A percentile compares a stretch with the other conserved stretches of the same genome.
Conservation (phyloP, 441 rosid species). For the Arabidopsis hybrid region DNA sequence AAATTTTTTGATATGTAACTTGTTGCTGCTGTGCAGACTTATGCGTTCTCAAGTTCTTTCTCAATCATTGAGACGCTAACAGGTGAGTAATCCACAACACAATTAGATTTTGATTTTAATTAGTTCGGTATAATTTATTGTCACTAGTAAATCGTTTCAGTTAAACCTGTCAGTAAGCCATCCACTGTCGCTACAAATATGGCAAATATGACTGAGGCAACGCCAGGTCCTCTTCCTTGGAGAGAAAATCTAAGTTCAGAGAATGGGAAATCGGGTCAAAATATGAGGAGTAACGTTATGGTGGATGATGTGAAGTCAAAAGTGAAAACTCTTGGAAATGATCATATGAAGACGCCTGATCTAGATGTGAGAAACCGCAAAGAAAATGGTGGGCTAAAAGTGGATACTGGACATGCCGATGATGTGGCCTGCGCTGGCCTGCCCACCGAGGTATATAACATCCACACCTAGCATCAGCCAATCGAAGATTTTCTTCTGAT, state of each 20-base stretch:
- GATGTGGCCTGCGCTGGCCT: slow-evolving; percentile 55
- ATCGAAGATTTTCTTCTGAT: not conserved
- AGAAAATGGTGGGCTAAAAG: slow-evolving; percentile 52
- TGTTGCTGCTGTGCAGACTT: slow-evolving; percentile 79
- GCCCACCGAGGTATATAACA: slow-evolving; percentile 80
- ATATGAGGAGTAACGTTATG: slow-evolving; percentile 48
- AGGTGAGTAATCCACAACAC: slow-evolving; percentile 59
- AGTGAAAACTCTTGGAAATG: slow-evolving; percentile 52
- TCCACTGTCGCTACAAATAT: slow-evolving; percentile 56
- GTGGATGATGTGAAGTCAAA: slow-evolving; percentile 47
- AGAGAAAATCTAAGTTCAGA: slow-evolving; percentile 54
- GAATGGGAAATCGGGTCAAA: slow-evolving; percentile 59
- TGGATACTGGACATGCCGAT: slow-evolving; percentile 55
- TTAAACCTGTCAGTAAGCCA: slow-evolving; percentile 52
- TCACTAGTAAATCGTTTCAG: slow-evolving; percentile 36
- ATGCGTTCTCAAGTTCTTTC: slow-evolving; percentile 89
- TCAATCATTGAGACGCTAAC: slow-evolving; percentile 92
- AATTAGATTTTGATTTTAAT: slow-evolving; percentile 6
- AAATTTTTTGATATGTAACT: slow-evolving; percentile 37
- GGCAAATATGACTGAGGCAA: slow-evolving; percentile 51
- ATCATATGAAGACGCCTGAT: slow-evolving; percentile 49
- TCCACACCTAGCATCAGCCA: slow-evolving; percentile 19
- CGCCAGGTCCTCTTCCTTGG: slow-evolving; percentile 48
- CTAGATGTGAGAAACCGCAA: slow-evolving; percentile 51
- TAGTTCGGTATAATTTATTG: slow-evolving; percentile 25